Conservation (phyloP, 495 filamentous ascomycete genomes). For the Tuber calosporum region DNA sequence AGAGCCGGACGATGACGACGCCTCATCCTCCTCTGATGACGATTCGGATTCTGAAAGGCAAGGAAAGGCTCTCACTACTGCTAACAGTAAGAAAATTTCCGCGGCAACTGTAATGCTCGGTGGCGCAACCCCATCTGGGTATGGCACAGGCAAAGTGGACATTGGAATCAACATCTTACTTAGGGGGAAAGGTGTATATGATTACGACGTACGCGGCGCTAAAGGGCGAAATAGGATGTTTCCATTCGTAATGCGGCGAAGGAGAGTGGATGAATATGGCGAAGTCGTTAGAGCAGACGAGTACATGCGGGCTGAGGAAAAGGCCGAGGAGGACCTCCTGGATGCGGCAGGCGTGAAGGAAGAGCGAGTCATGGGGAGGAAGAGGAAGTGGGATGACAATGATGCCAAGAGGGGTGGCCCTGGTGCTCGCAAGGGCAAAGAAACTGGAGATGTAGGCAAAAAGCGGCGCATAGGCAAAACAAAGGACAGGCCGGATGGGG, state of each 20-base stretch:
- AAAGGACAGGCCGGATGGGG: slow-evolving; percentile 46
- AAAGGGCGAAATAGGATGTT: slow-evolving; percentile 92
- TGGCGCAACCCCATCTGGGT: slow-evolving; percentile 31
- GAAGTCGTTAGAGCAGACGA: slow-evolving; percentile 90
- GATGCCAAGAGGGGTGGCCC: slow-evolving; percentile 26
- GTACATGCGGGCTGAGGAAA: slow-evolving; percentile 86
- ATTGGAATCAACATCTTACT: slow-evolving; percentile 84
- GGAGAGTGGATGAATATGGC: slow-evolving; percentile 82
- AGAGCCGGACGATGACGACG: slow-evolving; percentile 71
- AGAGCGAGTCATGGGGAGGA: slow-evolving; percentile 67
- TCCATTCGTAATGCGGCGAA: slow-evolving; percentile 70
- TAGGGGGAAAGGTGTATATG: slow-evolving; percentile 77
- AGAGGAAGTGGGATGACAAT: slow-evolving; percentile 80
- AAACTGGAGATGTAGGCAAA: slow-evolving; percentile 31
- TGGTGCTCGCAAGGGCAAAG: slow-evolving; percentile 34
- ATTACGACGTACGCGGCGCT: slow-evolving; percentile 87
- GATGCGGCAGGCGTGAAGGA: slow-evolving; percentile 49
- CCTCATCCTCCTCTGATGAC: slow-evolving; percentile 69
- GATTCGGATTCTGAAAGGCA: slow-evolving; percentile 87
- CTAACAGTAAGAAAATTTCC: slow-evolving; percentile 57
- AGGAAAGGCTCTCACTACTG: slow-evolving; percentile 63
- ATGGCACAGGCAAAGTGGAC: slow-evolving; percentile 72
- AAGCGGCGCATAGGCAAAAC: slow-evolving; percentile 41
- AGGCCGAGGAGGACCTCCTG: slow-evolving; percentile 64
- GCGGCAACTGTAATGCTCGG: slow-evolving; percentile 64